Base-by-base conservation (phyloP, 257 asterid genomes). In the Dorcoceras hygrometricum region DNA sequence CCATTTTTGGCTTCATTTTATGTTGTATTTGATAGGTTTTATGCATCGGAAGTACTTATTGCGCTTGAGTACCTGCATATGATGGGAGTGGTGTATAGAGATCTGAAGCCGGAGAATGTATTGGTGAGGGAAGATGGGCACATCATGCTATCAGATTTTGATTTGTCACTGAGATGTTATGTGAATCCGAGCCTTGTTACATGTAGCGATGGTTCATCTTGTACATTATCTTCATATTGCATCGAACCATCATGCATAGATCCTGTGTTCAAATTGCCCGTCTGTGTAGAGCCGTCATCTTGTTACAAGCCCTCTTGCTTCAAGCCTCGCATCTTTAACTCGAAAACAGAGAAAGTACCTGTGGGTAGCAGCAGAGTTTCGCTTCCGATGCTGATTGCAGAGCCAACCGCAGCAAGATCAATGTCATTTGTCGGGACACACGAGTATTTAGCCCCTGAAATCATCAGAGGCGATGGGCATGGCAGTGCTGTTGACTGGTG, bases 401-500 rank as follows among this genome's bases (percentile, higher is more conserved):
- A 84, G 71, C 90, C 90, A 31, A 84, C 87, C 2, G 73, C 73
- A 25, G 90, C 86, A 5, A 74, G 90, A 20, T 84, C 90, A n/a
- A 84, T 84, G 90, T 84, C 90, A 23, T 84, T 84, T 69, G 90
- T 93, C 0, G 99, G 99, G 66, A 93, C 97, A 5, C 99, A 90
- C 25, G 99, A 93, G 75, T 92, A 92, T 59, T 77, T 89, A 75
- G 93, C 96, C 59, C 98, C 98, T 0, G 98, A 91, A 59, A 91
- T 91, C 19, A 79, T 92, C 22, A 81, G 95, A 79, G 98, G 98
- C 68, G 97, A 92, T n/a, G 97, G 98, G 23, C 98, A 92, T 54
- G 97, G 98, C 48, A 92, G 98, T 39, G 79, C 97, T 1, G 98
- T 89, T n/a, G 98, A 92, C 61, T 92, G 98, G 98, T 89, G 98